These are phyloP conservation scores for Trichophaea hybrida DNA, from an alignment of 2,329 filamentous ascomycete genomes.

Conservation along the genomic window DNA sequence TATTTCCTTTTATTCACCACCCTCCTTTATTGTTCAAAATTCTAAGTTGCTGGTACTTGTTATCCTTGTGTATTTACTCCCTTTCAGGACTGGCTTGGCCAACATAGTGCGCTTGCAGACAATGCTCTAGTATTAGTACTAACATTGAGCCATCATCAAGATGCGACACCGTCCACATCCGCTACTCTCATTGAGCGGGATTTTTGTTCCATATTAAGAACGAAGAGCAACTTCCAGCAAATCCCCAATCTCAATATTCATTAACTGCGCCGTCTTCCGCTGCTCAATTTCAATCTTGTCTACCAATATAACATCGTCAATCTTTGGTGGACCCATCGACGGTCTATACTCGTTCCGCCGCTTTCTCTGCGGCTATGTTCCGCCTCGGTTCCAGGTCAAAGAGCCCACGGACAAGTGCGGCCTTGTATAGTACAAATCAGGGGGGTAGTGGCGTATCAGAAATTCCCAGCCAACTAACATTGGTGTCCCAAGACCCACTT, in stretches of 20 bases:
- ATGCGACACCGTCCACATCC: conserved; percentile 2
- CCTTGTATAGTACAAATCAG: conserved; percentile 4
- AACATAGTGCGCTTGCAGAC: not conserved
- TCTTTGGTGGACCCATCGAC: not conserved
- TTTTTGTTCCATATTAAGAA: not conserved
- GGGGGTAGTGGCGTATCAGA: conserved; percentile 11
- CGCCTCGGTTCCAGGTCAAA: conserved; percentile 19
- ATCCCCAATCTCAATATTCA: not conserved
- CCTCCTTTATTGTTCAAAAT: not conserved
- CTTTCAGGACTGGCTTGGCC: not conserved
- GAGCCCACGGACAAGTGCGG: conserved; percentile 15
- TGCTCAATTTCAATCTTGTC: not conserved
- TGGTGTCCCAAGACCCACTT: conserved; percentile 7
- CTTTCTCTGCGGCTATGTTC: conserved; percentile 11
- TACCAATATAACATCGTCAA: not conserved
- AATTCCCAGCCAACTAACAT: conserved; percentile 15
- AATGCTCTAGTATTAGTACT: not conserved
- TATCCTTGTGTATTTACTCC: not conserved
- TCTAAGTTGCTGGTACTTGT: not conserved
- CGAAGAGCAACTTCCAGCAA: not conserved
- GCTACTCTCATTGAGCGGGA: not conserved
- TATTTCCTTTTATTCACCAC: not conserved
- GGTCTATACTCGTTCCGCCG: not conserved
- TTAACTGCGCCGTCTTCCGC: not conserved
- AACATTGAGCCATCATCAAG: not conserved